Percentiles rank a stretch among this genome's conserved stretches.
Evolutionary conservation across 352 stramenopile genomes (phyloP).

Genomic region (Pythium sp.): DNA sequence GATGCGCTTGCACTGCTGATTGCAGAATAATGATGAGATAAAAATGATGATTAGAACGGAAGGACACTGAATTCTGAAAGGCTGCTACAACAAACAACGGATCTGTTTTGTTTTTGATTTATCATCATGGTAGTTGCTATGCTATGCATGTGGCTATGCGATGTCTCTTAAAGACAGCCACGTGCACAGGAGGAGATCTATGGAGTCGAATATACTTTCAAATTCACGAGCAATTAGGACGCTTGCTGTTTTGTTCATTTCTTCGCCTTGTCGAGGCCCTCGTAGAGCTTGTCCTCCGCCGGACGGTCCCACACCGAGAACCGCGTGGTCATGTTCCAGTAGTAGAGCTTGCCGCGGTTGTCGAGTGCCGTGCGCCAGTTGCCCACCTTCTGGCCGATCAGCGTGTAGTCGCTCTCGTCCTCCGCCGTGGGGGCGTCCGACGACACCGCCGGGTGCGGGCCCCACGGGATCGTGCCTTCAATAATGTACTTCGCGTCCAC

Average conservation of each 20-base stretch:
- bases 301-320: slow-evolving; percentile 79
- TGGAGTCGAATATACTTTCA: slow-evolving; percentile 10
- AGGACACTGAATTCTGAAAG: slow-evolving; percentile 1
- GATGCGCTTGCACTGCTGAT: not conserved
- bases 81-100: not conserved
- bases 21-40: not conserved
- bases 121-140: not conserved
- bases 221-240: slow-evolving; percentile 14
- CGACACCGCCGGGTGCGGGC: slow-evolving; percentile 23
- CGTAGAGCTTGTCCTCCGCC: slow-evolving; percentile 51
- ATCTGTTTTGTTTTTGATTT: slow-evolving; percentile 1
- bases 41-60: not conserved
- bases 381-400: slow-evolving; percentile 80
- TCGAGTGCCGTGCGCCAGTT: slow-evolving; percentile 85
- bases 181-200: not conserved
- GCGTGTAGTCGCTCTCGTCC: slow-evolving; percentile 57
- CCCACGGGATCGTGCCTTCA: slow-evolving; percentile 77
- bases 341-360: slow-evolving; percentile 85
- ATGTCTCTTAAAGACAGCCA: not conserved
- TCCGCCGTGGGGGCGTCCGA: slow-evolving; percentile 16
- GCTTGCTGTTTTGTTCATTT: not conserved
- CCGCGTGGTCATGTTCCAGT: slow-evolving; percentile 85
- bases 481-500: slow-evolving; percentile 69
- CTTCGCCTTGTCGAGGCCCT: slow-evolving; percentile 31
- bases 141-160: not conserved